Base-by-base conservation (phyloP, 768 basidiomycete genomes). In the Hypholoma sublateritium region DNA sequence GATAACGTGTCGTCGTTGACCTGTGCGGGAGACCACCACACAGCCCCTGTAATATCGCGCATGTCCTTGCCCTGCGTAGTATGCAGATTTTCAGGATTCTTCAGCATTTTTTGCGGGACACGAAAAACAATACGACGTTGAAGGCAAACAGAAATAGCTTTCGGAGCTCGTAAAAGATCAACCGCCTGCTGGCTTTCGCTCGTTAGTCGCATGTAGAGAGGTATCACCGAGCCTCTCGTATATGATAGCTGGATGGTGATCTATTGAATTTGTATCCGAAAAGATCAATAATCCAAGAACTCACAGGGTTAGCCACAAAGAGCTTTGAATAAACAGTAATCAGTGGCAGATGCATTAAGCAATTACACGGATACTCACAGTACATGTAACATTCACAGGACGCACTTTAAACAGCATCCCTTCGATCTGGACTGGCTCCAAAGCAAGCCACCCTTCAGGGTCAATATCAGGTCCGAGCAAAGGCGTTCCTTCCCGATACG, bases 221-320 rank as follows among this genome's bases (percentile, higher is more conserved):
- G 77, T 17, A 80, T 74, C 11, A 68, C 58, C 1, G 75, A 70
- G 32, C 77, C 74, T 60, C 76, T 66, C n/a, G 76, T 74, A 64
- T 77, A 79, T 45, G 65, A 68, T 14, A 80, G 66, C 76, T 77
- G 53, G 22, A 47, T 21, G 37, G 9, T 7, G 5, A 32, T 32
- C 9, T 32, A 9, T 41, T 16, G 17, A 17, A 41, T 41, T 13
- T 14, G 39, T 5, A 13, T 41, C 5, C 39, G 5, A 13, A 13
- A 14, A 41, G 39, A 13, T 41, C 39, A 41, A 8, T 17, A 16
- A 5, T 13, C 5, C 8, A 6, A 1, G 17, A 41, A 13, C 39
- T 41, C 17, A 41, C 39, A 41, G 39, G 39, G 16, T 41, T 41
- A 16, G 39, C 39, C 39, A 41, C 13, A 4, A 41, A 41, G 16